These are phyloP conservation scores for Monosporozyma siamensis DNA, from an alignment of 805 yeast species.

Conservation along the genomic window DNA sequence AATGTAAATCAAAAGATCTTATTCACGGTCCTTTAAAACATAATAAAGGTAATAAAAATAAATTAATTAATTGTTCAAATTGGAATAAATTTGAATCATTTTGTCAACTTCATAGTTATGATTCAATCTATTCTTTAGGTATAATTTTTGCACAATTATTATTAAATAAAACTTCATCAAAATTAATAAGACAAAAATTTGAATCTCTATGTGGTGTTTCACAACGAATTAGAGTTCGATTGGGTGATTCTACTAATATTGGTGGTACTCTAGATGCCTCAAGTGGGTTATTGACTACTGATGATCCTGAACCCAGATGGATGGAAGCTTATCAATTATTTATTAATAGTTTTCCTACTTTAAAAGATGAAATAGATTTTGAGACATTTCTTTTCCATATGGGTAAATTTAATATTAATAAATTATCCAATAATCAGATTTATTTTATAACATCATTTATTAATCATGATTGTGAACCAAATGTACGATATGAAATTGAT, in stretches of 20 bases:
- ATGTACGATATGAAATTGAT: constrained; percentile 43
- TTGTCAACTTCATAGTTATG: constrained; percentile 58
- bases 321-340: constrained; percentile 45
- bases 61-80: constrained; percentile 34
- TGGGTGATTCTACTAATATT: constrained; percentile 42
- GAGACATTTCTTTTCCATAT: constrained; percentile 51
- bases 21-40: constrained; percentile 55
- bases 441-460: constrained; percentile 58
- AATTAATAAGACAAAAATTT: constrained; percentile 38
- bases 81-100: constrained; percentile 52
- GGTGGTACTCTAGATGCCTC: too few relatives aligned
- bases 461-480: constrained; percentile 72
- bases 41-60: constrained; percentile 28
- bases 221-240: constrained; percentile 54
- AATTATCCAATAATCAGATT: constrained; percentile 48
- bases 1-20: constrained; percentile 47
- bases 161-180: constrained; percentile 33
- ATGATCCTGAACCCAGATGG: constrained; percentile 45
- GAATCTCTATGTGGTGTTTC: constrained; percentile 59
- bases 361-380: constrained; percentile 32
- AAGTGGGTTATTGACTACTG: too few relatives aligned
- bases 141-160: constrained; percentile 39
- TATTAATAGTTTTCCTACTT: constrained; percentile 36
- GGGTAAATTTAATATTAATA: constrained; percentile 70
- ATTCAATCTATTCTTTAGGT: constrained; percentile 57